These are phyloP conservation scores for Pyrenochaeta sp. DNA, from an alignment of 2,329 filamentous ascomycete species.

Conservation along the genomic window DNA sequence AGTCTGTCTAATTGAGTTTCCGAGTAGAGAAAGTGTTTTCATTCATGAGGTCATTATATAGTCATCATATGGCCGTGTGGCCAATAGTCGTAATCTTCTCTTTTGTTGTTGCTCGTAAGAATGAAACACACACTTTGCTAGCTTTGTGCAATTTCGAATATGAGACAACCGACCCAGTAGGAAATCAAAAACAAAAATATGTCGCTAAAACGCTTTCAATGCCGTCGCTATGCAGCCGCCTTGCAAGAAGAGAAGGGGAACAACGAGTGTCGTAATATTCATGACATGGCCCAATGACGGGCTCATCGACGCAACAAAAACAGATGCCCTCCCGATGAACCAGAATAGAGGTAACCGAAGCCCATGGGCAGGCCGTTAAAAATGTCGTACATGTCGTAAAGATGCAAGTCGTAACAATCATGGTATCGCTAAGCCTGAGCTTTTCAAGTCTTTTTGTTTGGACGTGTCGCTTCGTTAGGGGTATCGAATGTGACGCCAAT, in stretches of 20 bases:
- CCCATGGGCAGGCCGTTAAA: slow-evolving; percentile 1
- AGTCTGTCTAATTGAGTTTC: too few species aligned
- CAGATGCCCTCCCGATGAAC: slow-evolving; percentile 1
- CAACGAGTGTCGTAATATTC: slow-evolving; percentile 28
- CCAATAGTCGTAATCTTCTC: slow-evolving; percentile 22
- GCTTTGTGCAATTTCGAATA: slow-evolving; percentile 7
- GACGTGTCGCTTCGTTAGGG: slow-evolving; percentile 18
- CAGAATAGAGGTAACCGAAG: not conserved
- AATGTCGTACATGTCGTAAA: slow-evolving; percentile 8
- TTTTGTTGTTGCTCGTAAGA: slow-evolving; percentile 13
- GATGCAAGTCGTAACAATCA: slow-evolving; percentile 23
- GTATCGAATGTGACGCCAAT: slow-evolving; percentile 13
- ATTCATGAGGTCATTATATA: slow-evolving; percentile 20
- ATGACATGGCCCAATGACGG: slow-evolving; percentile 8
- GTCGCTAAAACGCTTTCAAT: slow-evolving; percentile 46
- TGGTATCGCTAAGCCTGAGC: slow-evolving; percentile 48
- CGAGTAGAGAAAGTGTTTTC: slow-evolving; percentile 1
- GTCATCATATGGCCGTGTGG: slow-evolving; percentile 18
- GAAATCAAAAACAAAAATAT: not conserved
- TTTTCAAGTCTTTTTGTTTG: slow-evolving; percentile 41
- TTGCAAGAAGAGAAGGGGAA: slow-evolving; percentile 15
- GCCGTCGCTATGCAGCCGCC: slow-evolving; percentile 46
- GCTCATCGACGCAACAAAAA: slow-evolving; percentile 2
- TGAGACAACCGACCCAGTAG: slow-evolving; percentile 10
- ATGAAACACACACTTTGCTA: slow-evolving; percentile 6